phyloP scores from a whole-genome alignment of 2,329 filamentous ascomycete genomes.

The Rugonectria rugulosa region DNA sequence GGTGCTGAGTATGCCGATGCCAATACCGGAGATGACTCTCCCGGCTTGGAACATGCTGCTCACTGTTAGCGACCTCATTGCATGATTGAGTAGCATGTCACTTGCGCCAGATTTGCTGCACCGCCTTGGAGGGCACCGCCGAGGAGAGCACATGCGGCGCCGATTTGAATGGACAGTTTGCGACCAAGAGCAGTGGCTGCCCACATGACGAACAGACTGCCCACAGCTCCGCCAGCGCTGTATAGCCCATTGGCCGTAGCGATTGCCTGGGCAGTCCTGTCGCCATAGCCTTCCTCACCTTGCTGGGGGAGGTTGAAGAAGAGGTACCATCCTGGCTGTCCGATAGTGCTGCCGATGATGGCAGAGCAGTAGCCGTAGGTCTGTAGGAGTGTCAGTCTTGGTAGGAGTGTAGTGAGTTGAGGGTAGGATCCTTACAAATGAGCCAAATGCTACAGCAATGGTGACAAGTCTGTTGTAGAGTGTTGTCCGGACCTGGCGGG shows the following conservation, averaged over 20 bases:
- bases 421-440: constrained; percentile 35
- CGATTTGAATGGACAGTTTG: constrained; percentile 55
- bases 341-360: constrained; percentile 59
- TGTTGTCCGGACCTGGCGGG: constrained; percentile 31
- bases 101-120: constrained; percentile 51
- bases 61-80: neutral
- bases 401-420: neutral
- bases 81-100: neutral
- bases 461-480: constrained; percentile 46
- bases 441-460: constrained; percentile 45
- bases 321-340: constrained; percentile 59
- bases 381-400: constrained; percentile 35
- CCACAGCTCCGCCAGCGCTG: constrained; percentile 56
- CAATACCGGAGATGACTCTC: constrained; percentile 54
- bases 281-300: constrained; percentile 53
- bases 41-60: constrained; percentile 50
- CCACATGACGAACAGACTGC: constrained; percentile 59
- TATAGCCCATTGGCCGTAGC: constrained; percentile 58
- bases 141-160: constrained; percentile 51
- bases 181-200: constrained; percentile 53
- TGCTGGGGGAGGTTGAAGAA: constrained; percentile 55
- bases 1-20: constrained; percentile 48
- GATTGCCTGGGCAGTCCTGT: constrained; percentile 54
- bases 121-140: constrained; percentile 56
- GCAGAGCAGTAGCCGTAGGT: constrained; percentile 61